Base-by-base conservation (phyloP, 2,329 filamentous ascomycete species). In the Zarea fungicola region DNA sequence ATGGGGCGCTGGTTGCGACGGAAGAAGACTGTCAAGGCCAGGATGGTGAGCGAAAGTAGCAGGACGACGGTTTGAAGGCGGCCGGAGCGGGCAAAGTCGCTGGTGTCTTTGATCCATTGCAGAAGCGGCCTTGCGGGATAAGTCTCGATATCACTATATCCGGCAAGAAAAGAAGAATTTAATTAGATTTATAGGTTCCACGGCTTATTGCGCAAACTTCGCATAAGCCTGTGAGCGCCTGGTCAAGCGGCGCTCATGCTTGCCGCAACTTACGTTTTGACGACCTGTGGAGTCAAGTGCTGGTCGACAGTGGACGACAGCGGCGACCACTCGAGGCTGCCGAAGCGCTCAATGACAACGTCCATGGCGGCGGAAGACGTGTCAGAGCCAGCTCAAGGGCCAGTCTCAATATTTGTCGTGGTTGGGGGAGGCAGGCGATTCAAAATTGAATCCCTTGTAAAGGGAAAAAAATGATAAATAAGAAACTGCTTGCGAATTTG, bases 11-110 rank as follows among this genome's bases (percentile, higher is more conserved):
- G 56, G 42, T 60, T 56, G 34, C 44, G 35, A 1, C 21, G 21
- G 14, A 48, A 35, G 5, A 36, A 4, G 9, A 45, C 22, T 13
- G 39, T 48, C 54, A 61, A 59, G 25, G 61, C 54, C 32, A 70
- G 52, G 52, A 68, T 63, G 28, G 67, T 42, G 26, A 65, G 57
- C 3, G 72, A 75, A 19, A 65, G 26, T 46, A 64, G 55, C 32
- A 74, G 58, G 22, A 69, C 54, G 23, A 59, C 54, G 39, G 64
- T 56, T 52, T 76, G 73, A 13, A 66, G 58, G 49, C 64, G 65
- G 36, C 72, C 72, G 25, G 69, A 65, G 53, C 63, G 64, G 42
- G 72, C 68, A 53, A 72, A 58, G 4, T 58, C 56, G 25, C 70
- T 67, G 31, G 68, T 56, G 19, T 62, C 35, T 49, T 62, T 58